Conservation (phyloP, 768 basidiomycete genomes). For the Omphalotus guepiniiformis region DNA sequence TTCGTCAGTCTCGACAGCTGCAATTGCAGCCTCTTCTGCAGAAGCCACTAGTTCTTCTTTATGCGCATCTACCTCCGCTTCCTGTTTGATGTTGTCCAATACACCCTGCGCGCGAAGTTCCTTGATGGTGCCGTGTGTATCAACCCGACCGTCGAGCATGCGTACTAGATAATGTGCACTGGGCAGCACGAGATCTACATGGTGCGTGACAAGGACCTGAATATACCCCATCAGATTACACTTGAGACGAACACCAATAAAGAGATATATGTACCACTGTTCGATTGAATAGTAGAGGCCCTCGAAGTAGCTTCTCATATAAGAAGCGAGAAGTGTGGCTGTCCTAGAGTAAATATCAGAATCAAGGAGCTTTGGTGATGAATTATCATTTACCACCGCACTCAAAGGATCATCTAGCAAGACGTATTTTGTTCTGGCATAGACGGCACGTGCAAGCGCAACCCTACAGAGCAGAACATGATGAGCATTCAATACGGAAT, state of each 20-base stretch:
- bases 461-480: slow-evolving; percentile 42
- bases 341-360: slow-evolving; percentile 36
- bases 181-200: slow-evolving; percentile 78
- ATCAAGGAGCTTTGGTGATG: neutral
- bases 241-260: neutral
- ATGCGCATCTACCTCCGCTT: slow-evolving; percentile 44
- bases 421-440: slow-evolving; percentile 63
- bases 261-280: no score
- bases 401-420: slow-evolving; percentile 81
- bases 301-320: slow-evolving; percentile 61
- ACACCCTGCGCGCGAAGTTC: slow-evolving; percentile 60
- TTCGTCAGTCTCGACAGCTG: slow-evolving; percentile 24
- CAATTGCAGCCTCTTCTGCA: slow-evolving; percentile 21
- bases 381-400: slow-evolving; percentile 56
- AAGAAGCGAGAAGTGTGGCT: slow-evolving; percentile 63
- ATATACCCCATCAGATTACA: neutral
- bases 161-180: slow-evolving; percentile 69
- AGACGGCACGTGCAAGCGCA: slow-evolving; percentile 79
- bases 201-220: slow-evolving; percentile 75
- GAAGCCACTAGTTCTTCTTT: slow-evolving; percentile 39
- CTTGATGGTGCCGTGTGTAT: slow-evolving; percentile 63
- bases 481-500: neutral
- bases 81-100: slow-evolving; percentile 54
- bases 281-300: slow-evolving; percentile 59
- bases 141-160: slow-evolving; percentile 79